Percentiles rank a stretch among this genome's conserved stretches.
phyloP scores from a whole-genome alignment of 805 yeast species.

The Naumovozyma dairenensis region DNA sequence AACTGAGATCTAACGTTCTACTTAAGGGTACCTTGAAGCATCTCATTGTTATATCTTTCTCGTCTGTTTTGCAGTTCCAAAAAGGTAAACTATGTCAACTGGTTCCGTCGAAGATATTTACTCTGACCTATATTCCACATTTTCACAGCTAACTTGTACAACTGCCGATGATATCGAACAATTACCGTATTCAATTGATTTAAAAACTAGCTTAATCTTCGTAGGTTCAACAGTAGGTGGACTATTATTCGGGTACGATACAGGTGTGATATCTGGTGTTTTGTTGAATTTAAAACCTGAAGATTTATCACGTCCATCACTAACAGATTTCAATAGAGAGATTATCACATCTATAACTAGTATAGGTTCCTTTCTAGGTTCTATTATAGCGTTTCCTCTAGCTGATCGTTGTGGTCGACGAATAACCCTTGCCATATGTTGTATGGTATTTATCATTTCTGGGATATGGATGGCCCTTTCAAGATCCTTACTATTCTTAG shows the following conservation, averaged over 20 bases:
- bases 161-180: slow-evolving; percentile 26
- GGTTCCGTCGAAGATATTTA: slow-evolving; percentile 18
- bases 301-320: slow-evolving; percentile 28
- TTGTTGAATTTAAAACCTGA: slow-evolving; percentile 37
- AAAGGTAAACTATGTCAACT: not conserved
- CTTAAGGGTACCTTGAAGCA: too few species aligned
- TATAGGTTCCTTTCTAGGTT: slow-evolving; percentile 46
- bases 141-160: slow-evolving; percentile 21
- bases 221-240: slow-evolving; percentile 45
- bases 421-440: slow-evolving; percentile 32
- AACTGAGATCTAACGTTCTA: too few species aligned
- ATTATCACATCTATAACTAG: slow-evolving; percentile 38
- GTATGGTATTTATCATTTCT: slow-evolving; percentile 38
- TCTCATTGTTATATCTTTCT: too few species aligned
- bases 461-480: slow-evolving; percentile 41
- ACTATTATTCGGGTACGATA: slow-evolving; percentile 53
- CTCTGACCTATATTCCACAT: slow-evolving; percentile 23
- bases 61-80: too few species aligned
- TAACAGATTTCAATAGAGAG: slow-evolving; percentile 32
- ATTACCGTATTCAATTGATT: slow-evolving; percentile 18
- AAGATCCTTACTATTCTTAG: slow-evolving; percentile 32
- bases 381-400: slow-evolving; percentile 39
- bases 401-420: slow-evolving; percentile 43
- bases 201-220: slow-evolving; percentile 13
- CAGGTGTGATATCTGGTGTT: slow-evolving; percentile 55